Percentiles rank a stretch among this genome's conserved stretches.
These are phyloP conservation scores for Mycocentrospora acerina DNA, from an alignment of 2,329 filamentous ascomycete species.

Conservation along the genomic window DNA sequence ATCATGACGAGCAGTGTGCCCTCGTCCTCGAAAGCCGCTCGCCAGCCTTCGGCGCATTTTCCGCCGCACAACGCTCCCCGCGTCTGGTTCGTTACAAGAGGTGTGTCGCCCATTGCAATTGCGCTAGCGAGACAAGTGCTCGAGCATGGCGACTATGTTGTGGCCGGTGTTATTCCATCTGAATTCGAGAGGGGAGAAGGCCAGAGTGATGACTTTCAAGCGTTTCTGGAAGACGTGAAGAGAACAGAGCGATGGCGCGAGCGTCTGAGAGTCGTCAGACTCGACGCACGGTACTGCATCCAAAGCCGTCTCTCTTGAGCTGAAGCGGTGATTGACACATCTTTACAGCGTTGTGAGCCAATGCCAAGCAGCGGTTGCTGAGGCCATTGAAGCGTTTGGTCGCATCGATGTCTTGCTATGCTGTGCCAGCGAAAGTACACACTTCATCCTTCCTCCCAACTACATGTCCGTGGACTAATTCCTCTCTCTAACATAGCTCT, in stretches of 20 bases:
- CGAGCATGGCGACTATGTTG: constrained; percentile 87
- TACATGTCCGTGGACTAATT: neutral
- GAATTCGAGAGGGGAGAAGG: constrained; percentile 71
- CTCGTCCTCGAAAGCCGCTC: constrained; percentile 31
- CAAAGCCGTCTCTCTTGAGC: neutral
- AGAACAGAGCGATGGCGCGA: constrained; percentile 78
- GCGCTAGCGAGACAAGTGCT: constrained; percentile 79
- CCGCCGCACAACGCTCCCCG: constrained; percentile 68
- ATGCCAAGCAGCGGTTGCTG: constrained; percentile 83
- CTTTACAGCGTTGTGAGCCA: constrained; percentile 59
- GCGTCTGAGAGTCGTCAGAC: constrained; percentile 64
- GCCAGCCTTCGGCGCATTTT: constrained; percentile 52
- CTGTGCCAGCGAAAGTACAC: constrained; percentile 79
- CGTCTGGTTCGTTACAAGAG: constrained; percentile 90
- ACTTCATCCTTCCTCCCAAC: neutral
- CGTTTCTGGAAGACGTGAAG: constrained; percentile 70
- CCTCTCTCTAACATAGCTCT: constrained; percentile 58
- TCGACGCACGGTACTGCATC: constrained; percentile 54
- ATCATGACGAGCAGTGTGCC: constrained; percentile 7
- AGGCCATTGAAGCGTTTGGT: constrained; percentile 81
- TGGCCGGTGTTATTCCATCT: constrained; percentile 75
- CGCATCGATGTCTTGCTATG: constrained; percentile 88
- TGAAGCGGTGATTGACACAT: too few species aligned
- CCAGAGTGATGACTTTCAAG: constrained; percentile 76
- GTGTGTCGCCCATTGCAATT: constrained; percentile 80